These are phyloP conservation scores for Rosellinia necatrix DNA, from an alignment of 2,329 filamentous ascomycete genomes.

Conservation along the genomic window DNA sequence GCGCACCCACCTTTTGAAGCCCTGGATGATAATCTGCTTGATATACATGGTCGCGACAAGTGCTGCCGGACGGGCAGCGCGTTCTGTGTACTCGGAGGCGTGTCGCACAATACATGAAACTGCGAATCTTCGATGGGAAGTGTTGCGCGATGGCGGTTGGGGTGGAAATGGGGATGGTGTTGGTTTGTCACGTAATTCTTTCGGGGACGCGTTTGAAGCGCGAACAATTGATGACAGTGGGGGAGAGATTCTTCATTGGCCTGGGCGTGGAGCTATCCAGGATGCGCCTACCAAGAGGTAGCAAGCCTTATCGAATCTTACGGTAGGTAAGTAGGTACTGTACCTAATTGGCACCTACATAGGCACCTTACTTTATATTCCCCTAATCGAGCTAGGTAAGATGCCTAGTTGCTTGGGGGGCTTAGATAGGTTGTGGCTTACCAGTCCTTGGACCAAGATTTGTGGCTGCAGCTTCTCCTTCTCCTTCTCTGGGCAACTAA, in stretches of 20 bases:
- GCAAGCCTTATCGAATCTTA: too few species aligned
- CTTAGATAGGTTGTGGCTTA: neutral
- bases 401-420: neutral
- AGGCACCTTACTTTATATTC: neutral
- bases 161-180: conserved; percentile 16
- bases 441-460: neutral
- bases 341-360: neutral
- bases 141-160: conserved; percentile 28
- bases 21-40: conserved; percentile 99
- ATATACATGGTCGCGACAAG: conserved; percentile 77
- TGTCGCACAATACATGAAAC: conserved; percentile 32
- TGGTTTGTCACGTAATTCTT: conserved; percentile 35
- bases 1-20: conserved; percentile 85
- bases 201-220: conserved; percentile 37
- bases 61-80: conserved; percentile 44
- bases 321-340: neutral
- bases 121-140: conserved; percentile 1
- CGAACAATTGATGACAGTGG: conserved; percentile 25
- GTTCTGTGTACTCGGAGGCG: conserved; percentile 31
- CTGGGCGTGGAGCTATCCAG: conserved; percentile 8
- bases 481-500: too few species aligned
- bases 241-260: conserved; percentile 18
- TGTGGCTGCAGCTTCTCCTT: too few species aligned
- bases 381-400: too few species aligned
- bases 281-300: too few species aligned